Conservation (phyloP, 2,329 filamentous ascomycete genomes). For the Aureobasidium mangrovei region DNA sequence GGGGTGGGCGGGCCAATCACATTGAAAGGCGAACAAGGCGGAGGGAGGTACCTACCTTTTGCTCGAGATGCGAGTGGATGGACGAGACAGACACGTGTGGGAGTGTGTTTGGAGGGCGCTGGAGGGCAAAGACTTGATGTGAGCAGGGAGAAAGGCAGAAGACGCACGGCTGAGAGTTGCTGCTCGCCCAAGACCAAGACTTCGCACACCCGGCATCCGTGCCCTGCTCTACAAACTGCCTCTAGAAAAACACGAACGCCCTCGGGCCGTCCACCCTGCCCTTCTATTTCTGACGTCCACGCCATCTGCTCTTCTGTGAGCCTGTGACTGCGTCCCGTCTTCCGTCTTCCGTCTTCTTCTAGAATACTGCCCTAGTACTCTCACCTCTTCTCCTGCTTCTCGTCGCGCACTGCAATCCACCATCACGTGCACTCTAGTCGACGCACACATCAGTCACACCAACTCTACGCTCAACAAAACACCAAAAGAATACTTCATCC, state of each 20-base stretch:
- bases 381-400: not conserved
- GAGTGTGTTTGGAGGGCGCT: slow-evolving; percentile 3
- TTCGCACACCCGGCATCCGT: not conserved
- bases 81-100: not conserved
- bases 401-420: not conserved
- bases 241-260: not conserved
- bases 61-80: not conserved
- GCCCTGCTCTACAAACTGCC: not conserved
- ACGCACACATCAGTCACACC: not conserved
- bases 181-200: not conserved
- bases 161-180: not conserved
- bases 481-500: slow-evolving; percentile 2
- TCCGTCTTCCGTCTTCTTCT: not conserved
- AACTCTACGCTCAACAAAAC: not conserved
- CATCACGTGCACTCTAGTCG: not conserved
- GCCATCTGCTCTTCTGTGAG: too few relatives aligned
- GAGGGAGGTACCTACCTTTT: not conserved
- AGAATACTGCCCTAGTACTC: too few relatives aligned
- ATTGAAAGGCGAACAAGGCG: not conserved
- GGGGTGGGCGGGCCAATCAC: not conserved
- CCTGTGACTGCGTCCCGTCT: not conserved
- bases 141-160: not conserved
- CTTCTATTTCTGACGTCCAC: too few relatives aligned
- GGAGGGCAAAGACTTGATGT: not conserved
- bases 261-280: not conserved